Conservation (phyloP, 176 grass and related monocot genomes). For the Eremochloa ophiuroides region DNA sequence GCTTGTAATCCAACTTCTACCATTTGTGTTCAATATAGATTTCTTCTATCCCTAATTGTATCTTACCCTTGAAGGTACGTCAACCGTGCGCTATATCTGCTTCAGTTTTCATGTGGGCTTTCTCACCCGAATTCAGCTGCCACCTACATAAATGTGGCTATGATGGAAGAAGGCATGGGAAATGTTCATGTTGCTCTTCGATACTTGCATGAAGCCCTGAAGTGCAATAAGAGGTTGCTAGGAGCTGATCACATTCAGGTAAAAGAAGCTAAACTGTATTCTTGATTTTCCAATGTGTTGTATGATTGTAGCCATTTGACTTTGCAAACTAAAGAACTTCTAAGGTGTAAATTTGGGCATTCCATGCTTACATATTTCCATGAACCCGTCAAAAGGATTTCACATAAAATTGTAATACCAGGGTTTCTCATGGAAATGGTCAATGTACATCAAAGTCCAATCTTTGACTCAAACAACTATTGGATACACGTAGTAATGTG, state of each 20-base stretch:
- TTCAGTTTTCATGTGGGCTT: constrained; percentile 92
- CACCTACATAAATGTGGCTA: constrained; percentile 99
- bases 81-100: constrained; percentile 93
- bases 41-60: constrained; percentile 18
- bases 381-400: constrained; percentile 17
- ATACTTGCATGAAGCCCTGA: constrained; percentile 97
- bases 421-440: background rate
- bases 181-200: constrained; percentile 98
- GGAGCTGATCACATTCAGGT: constrained; percentile 99
- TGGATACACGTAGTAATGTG: background rate
- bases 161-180: constrained; percentile 99
- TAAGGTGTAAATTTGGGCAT: background rate
- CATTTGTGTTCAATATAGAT: constrained; percentile 1
- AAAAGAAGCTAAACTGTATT: background rate
- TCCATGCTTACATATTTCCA: constrained; percentile 12
- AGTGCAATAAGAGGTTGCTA: constrained; percentile 97
- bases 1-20: constrained; percentile 2
- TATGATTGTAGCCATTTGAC: background rate
- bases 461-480: background rate
- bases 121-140: constrained; percentile 99
- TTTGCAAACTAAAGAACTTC: background rate
- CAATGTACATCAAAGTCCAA: background rate
- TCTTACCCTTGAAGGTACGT: constrained; percentile 74
- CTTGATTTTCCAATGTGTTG: background rate
- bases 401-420: background rate